These are phyloP conservation scores for Boletellus ananas DNA, from an alignment of 768 basidiomycete genomes.

Conservation along the genomic window DNA sequence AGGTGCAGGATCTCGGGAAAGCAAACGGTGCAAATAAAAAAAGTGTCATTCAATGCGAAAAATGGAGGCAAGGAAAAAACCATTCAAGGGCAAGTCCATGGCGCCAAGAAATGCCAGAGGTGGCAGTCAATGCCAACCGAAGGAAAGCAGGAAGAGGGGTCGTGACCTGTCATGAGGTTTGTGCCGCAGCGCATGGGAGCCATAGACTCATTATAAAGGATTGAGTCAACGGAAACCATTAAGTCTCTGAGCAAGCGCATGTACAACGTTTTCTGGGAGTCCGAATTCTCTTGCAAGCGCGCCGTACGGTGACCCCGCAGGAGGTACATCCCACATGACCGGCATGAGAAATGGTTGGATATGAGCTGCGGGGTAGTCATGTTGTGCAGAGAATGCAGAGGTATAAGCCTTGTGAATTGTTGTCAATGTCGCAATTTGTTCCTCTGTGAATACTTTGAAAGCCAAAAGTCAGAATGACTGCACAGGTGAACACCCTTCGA, in stretches of 20 bases:
- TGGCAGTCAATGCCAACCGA: constrained; percentile 28
- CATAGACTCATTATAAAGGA: neutral
- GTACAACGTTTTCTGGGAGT: constrained; percentile 62
- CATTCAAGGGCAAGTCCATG: constrained; percentile 15
- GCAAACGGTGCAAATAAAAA: constrained; percentile 16
- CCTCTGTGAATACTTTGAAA: constrained; percentile 55
- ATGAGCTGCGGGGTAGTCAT: constrained; percentile 2
- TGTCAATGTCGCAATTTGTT: constrained; percentile 49
- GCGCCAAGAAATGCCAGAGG: constrained; percentile 22
- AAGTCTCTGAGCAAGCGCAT: constrained; percentile 63
- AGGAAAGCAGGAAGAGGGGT: constrained; percentile 3
- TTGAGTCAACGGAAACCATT: constrained; percentile 19
- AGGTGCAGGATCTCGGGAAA: constrained; percentile 12
- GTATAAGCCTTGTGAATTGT: constrained; percentile 39
- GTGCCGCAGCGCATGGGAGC: constrained; percentile 2
- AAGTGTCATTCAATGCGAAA: constrained; percentile 9
- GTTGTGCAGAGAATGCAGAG: constrained; percentile 15
- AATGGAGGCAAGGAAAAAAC: constrained; percentile 11
- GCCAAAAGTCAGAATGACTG: neutral
- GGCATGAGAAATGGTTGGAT: constrained; percentile 14
- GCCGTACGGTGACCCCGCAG: constrained; percentile 33
- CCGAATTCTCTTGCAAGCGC: constrained; percentile 73
- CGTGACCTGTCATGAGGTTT: constrained; percentile 19
- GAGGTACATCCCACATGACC: constrained; percentile 18
- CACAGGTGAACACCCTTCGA: constrained; percentile 36